Evolutionary conservation across 495 filamentous ascomycete species (phyloP), one percentile per base, ranked within the genome.

Genomic region (Aspergillus indologenus): DNA sequence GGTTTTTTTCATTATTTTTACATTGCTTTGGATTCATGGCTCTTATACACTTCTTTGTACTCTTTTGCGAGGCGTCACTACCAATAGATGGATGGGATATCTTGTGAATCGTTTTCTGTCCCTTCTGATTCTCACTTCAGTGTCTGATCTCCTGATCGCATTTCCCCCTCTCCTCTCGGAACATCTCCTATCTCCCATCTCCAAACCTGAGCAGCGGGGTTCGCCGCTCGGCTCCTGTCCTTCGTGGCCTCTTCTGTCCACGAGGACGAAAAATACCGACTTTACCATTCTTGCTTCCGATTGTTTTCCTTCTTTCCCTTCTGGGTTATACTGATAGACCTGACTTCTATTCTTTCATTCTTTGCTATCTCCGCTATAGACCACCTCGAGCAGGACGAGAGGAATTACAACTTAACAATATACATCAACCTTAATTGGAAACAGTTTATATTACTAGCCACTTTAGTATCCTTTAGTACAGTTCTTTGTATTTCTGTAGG

Each of bases 1-100:
- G 58, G 46, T 43, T 55, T 63, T 61, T 65, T 53, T 57, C 61
- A 44, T 45, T 57, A 44, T 58, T 45, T 60, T 53, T 59, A 47
- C 53, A 65, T 60, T 60, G 58, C 60, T 68, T 65, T 69, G 59
- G 26, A 29, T 29, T 29, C 26, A 29, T 26, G 19, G 23, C 26
- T 50, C 60, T 56, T 57, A 45, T 61, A 47, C 58, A 45, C 61
- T 67, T 64, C 61, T 59, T 54, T 60, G 49, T 56, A 65, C 57
- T 59, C 61, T 61, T 68, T 67, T 69, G 60, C 61, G 61, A 62
- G 74, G 71, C 74, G 72, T 67, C 63, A 58, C 59, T 53, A 58
- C 58, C 45, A 50, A 75, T 75, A 75, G 72, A 77, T 58, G 69
- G 71, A 66, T 68, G 59, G 58, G 62, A 59, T 65, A 57, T 63